Conservation (phyloP, 129 eudicot species). For the Artemisia tridentata region DNA sequence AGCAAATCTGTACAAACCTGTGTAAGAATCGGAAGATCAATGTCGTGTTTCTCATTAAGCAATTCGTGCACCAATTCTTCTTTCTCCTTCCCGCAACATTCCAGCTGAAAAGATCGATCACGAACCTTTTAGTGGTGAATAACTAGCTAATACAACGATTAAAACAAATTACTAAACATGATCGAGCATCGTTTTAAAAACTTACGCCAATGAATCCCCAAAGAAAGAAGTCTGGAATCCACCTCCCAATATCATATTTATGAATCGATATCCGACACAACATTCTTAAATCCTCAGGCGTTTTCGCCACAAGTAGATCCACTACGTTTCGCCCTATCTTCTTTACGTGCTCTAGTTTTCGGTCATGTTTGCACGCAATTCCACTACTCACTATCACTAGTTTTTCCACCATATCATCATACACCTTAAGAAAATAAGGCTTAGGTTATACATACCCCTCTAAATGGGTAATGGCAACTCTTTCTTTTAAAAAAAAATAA, state of each 20-base stretch:
- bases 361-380: conserved; percentile 46
- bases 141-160: too few relatives aligned
- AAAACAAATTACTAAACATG: too few relatives aligned
- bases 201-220: conserved; percentile 53
- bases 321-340: conserved; percentile 36
- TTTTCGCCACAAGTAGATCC: conserved; percentile 57
- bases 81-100: conserved; percentile 41
- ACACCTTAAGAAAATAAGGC: too few relatives aligned
- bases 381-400: conserved; percentile 70
- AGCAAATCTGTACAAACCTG: conserved; percentile 39
- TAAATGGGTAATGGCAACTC: too few relatives aligned
- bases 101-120: conserved; percentile 6
- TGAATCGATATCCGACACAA: conserved; percentile 44
- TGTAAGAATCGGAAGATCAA: conserved; percentile 28
- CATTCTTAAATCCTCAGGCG: conserved; percentile 43
- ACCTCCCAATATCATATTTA: conserved; percentile 37
- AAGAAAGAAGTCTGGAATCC: conserved; percentile 58
- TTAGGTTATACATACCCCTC: too few relatives aligned
- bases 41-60: conserved; percentile 28
- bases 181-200: not conserved
- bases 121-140: not conserved
- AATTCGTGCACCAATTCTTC: conserved; percentile 50
- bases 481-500: too few relatives aligned
- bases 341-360: conserved; percentile 42
- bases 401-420: conserved; percentile 63